Conservation (phyloP, 495 filamentous ascomycete genomes). For the Talaromyces adpressus region DNA sequence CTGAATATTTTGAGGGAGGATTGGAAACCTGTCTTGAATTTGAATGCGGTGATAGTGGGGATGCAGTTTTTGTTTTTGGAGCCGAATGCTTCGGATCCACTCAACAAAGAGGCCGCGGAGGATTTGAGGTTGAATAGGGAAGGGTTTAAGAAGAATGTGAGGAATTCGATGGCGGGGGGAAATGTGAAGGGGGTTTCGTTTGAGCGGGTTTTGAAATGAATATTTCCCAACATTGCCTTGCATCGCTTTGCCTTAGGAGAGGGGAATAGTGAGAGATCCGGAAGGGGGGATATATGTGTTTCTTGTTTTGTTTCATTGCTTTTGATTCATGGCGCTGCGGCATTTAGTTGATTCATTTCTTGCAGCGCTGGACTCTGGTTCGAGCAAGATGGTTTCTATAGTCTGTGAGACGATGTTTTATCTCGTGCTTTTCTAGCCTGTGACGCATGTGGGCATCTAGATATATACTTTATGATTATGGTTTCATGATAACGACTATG, state of each 20-base stretch:
- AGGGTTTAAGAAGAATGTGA: constrained; percentile 84
- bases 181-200: constrained; percentile 63
- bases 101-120: constrained; percentile 96
- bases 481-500: background rate
- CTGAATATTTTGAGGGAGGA: constrained; percentile 95
- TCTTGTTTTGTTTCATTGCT: background rate
- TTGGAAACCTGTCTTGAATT: constrained; percentile 96
- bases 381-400: background rate
- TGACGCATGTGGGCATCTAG: background rate
- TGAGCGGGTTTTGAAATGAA: constrained; percentile 58
- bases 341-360: background rate
- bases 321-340: background rate
- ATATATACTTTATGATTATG: background rate
- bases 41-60: constrained; percentile 95
- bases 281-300: background rate
- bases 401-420: background rate
- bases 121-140: constrained; percentile 81
- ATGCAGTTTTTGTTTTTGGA: constrained; percentile 97
- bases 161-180: constrained; percentile 73
- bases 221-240: background rate
- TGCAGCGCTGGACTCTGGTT: background rate
- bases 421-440: background rate
- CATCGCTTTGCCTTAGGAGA: background rate
- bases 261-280: background rate
- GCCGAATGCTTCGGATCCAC: constrained; percentile 91